phyloP scores from a whole-genome alignment of 1,284 basidiomycete genomes.

The Ustilago xerochloae region DNA sequence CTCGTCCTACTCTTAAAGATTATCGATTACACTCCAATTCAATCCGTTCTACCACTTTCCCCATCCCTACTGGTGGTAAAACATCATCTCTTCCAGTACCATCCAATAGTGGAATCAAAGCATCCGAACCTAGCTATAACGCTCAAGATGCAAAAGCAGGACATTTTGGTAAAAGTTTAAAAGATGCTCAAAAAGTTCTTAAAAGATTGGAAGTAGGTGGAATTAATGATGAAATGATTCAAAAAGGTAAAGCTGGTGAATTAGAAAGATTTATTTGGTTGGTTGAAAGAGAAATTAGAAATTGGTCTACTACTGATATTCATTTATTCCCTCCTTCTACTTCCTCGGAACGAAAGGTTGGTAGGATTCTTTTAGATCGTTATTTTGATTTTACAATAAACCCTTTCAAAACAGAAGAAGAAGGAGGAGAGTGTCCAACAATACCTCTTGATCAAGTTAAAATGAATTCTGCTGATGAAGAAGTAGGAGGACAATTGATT shows the following conservation, averaged over 20 bases:
- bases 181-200: constrained; percentile 55
- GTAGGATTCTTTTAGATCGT: constrained; percentile 15
- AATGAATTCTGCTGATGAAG: constrained; percentile 2
- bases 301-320: constrained; percentile 42
- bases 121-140: constrained; percentile 30
- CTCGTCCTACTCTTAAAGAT: constrained; percentile 49
- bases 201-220: constrained; percentile 31
- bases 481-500: constrained; percentile 11
- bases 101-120: not conserved
- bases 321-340: constrained; percentile 12
- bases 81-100: constrained; percentile 17
- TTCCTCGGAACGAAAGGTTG: constrained; percentile 2
- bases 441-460: too few species aligned
- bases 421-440: not conserved
- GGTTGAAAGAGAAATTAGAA: constrained; percentile 43
- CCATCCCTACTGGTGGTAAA: not conserved
- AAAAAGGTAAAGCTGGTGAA: constrained; percentile 17
- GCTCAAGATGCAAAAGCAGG: constrained; percentile 38
- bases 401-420: not conserved
- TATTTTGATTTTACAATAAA: constrained; percentile 16
- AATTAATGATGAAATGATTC: constrained; percentile 18
- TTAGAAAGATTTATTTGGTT: constrained; percentile 50
- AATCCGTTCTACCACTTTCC: constrained; percentile 48
- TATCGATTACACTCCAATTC: constrained; percentile 49
- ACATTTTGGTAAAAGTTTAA: constrained; percentile 50